Evolutionary conservation across 2,329 filamentous ascomycete genomes (phyloP).

Genomic region (Pseudocercospora musae): DNA sequence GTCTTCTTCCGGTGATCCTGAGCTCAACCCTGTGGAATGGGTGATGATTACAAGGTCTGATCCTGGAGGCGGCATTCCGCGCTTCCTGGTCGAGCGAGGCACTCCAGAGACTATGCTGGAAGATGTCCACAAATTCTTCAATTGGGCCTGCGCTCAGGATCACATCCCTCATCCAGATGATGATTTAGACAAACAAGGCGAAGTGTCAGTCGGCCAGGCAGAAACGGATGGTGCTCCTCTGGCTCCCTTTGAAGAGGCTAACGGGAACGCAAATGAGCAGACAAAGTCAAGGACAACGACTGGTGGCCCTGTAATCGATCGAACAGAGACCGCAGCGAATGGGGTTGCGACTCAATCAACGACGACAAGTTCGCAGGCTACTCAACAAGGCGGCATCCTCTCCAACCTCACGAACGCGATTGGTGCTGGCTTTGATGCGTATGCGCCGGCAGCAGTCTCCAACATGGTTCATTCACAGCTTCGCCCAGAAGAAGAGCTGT

Average conservation of each 20-base stretch:
- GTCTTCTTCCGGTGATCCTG: conserved; percentile 42
- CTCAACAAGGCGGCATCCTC: conserved; percentile 30
- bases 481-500: conserved; percentile 13
- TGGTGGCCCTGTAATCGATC: neutral
- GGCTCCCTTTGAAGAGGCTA: conserved; percentile 1
- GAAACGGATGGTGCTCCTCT: conserved; percentile 1
- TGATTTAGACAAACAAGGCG: conserved; percentile 30
- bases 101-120: conserved; percentile 76
- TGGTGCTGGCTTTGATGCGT: conserved; percentile 33
- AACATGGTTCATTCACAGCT: conserved; percentile 27
- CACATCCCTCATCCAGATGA: conserved; percentile 39
- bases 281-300: neutral
- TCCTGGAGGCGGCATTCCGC: conserved; percentile 80
- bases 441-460: conserved; percentile 35
- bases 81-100: conserved; percentile 87
- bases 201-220: neutral
- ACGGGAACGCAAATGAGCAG: neutral
- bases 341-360: conserved; percentile 7
- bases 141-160: conserved; percentile 65
- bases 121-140: conserved; percentile 76
- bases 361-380: conserved; percentile 1
- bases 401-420: conserved; percentile 31
- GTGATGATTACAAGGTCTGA: conserved; percentile 89
- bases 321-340: neutral
- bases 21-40: conserved; percentile 74